Conservation (phyloP, 2,329 filamentous ascomycete genomes). For the Metarhizium sp. region DNA sequence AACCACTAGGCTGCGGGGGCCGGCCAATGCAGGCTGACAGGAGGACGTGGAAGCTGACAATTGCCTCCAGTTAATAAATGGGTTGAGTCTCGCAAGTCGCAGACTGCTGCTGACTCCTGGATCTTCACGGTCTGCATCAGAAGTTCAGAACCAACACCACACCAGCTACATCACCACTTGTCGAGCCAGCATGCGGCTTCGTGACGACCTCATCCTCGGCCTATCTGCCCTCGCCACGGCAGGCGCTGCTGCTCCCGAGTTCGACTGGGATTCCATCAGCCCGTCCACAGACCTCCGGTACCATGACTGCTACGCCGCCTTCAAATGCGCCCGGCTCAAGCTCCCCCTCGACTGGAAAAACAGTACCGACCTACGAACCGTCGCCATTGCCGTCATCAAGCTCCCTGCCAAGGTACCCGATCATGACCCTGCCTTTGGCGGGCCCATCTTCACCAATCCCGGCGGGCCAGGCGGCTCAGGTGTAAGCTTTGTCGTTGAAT, state of each 20-base stretch:
- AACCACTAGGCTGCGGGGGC: too few species aligned
- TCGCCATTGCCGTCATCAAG: conserved; percentile 31
- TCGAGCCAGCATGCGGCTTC: not conserved
- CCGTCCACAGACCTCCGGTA: conserved; percentile 27
- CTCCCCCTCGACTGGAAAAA: conserved; percentile 34
- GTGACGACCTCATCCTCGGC: not conserved
- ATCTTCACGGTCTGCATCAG: not conserved
- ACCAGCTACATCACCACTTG: not conserved
- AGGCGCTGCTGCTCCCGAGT: conserved; percentile 7
- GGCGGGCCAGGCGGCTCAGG: conserved; percentile 36
- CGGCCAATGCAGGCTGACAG: not conserved
- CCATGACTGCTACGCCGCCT: conserved; percentile 27
- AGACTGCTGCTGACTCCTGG: too few species aligned
- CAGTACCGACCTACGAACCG: conserved; percentile 15
- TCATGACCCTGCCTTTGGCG: conserved; percentile 27
- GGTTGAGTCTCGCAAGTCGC: too few species aligned
- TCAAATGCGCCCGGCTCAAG: conserved; percentile 30
- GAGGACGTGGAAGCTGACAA: not conserved
- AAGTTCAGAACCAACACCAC: not conserved
- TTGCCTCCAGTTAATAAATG: too few species aligned
- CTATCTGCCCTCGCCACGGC: not conserved
- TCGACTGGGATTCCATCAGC: conserved; percentile 26
- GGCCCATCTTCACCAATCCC: conserved; percentile 33
- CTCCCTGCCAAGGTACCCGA: conserved; percentile 28
- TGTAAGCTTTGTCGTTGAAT: conserved; percentile 16